A percentile compares a stretch with the other conserved stretches of the same genome.
phyloP scores from a whole-genome alignment of 306 rosid species.

The Parietaria judaica region DNA sequence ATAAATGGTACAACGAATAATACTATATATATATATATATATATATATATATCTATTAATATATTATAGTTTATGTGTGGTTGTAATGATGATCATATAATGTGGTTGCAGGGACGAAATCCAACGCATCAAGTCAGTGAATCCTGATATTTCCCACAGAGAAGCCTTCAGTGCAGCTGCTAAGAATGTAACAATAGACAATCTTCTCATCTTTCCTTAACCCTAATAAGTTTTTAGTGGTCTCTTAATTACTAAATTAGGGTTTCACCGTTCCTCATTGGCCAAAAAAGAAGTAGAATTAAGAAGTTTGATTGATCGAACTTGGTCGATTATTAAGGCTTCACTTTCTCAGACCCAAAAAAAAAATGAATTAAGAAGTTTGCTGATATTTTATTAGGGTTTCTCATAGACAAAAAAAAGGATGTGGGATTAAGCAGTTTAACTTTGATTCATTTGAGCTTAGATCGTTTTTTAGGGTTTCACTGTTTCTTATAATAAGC shows the following conservation, averaged over 20 bases:
- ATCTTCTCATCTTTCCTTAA: no score
- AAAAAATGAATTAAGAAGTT: no score
- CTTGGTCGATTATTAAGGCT: no score
- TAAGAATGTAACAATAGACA: constrained; percentile 34
- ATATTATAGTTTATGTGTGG: neutral
- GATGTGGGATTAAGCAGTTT: no score
- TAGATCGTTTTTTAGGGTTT: constrained; percentile 10
- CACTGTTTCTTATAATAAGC: no score
- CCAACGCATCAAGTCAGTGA: constrained; percentile 53
- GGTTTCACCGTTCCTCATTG: constrained; percentile 1
- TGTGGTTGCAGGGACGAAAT: constrained; percentile 44
- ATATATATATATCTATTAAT: neutral
- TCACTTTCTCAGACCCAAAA: no score
- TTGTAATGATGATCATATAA: neutral
- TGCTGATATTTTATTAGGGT: no score
- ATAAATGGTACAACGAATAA: no score
- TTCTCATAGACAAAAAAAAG: neutral
- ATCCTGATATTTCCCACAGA: constrained; percentile 49
- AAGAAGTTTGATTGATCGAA: neutral
- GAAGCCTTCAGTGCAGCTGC: constrained; percentile 57
- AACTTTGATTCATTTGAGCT: no score
- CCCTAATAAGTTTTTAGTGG: neutral
- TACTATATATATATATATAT: neutral
- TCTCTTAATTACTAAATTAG: constrained; percentile 21
- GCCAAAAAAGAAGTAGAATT: neutral